A percentile compares a stretch with the other conserved stretches of the same genome.
These are phyloP conservation scores for Tolypocladium amazonense DNA, from an alignment of 2,329 filamentous ascomycete genomes.

Conservation along the genomic window DNA sequence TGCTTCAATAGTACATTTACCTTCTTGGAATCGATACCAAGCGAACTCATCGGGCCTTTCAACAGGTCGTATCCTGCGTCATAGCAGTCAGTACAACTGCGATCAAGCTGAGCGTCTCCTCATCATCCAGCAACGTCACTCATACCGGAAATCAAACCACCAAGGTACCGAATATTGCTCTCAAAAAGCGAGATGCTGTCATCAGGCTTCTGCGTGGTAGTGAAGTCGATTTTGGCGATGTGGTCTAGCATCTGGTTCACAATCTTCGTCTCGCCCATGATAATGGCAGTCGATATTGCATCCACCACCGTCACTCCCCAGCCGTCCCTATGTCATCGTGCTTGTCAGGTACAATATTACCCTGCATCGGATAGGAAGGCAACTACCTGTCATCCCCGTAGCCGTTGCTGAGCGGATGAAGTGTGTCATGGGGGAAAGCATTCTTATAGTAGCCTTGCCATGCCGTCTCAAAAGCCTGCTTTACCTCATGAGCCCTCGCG, in stretches of 20 bases:
- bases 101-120: not conserved
- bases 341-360: not conserved
- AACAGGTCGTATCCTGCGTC: slow-evolving; percentile 56
- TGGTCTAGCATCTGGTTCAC: slow-evolving; percentile 62
- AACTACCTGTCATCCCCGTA: slow-evolving; percentile 59
- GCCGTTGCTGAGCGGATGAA: slow-evolving; percentile 56
- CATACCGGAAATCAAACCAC: slow-evolving; percentile 62
- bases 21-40: slow-evolving; percentile 31
- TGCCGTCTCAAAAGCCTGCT: slow-evolving; percentile 56
- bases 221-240: slow-evolving; percentile 62
- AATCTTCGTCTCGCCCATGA: slow-evolving; percentile 61
- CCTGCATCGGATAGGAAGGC: too few species aligned
- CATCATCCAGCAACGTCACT: not conserved
- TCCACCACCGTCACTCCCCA: slow-evolving; percentile 82
- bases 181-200: slow-evolving; percentile 69
- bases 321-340: slow-evolving; percentile 48
- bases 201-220: slow-evolving; percentile 32
- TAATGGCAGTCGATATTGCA: slow-evolving; percentile 65
- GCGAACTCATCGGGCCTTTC: slow-evolving; percentile 48
- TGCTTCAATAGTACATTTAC: slow-evolving; percentile 55
- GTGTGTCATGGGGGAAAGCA: slow-evolving; percentile 68
- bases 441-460: slow-evolving; percentile 66
- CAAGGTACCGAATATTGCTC: slow-evolving; percentile 82
- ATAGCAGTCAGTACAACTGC: not conserved
- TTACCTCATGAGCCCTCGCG: slow-evolving; percentile 47